These are phyloP conservation scores for Auricularia heimuer DNA, from an alignment of 768 basidiomycete species.

Conservation along the genomic window DNA sequence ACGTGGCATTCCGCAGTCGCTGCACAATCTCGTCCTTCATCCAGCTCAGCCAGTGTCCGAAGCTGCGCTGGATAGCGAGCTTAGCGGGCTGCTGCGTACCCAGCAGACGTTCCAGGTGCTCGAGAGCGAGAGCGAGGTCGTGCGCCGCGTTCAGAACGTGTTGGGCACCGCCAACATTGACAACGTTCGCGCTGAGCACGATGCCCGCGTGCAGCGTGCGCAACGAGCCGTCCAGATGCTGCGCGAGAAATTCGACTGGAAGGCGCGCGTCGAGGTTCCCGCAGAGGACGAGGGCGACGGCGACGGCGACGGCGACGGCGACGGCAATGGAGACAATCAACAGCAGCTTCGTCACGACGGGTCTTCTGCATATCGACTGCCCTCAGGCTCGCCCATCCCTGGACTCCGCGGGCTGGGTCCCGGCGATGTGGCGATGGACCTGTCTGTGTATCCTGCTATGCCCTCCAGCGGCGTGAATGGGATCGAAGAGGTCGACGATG, in stretches of 20 bases:
- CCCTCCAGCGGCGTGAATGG: not conserved
- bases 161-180: not conserved
- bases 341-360: not conserved
- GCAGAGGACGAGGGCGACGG: conserved; percentile 70
- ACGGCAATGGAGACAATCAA: not conserved
- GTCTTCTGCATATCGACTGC: not conserved
- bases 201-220: conserved; percentile 65
- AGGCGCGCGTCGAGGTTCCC: conserved; percentile 67
- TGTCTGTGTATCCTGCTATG: no score
- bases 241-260: conserved; percentile 74
- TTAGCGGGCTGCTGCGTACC: conserved; percentile 66
- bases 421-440: conserved; percentile 9
- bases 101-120: conserved; percentile 74
- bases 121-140: conserved; percentile 58
- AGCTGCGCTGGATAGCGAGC: conserved; percentile 58
- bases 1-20: conserved; percentile 28
- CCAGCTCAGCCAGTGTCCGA: conserved; percentile 51
- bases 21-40: conserved; percentile 60
- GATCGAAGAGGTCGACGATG: conserved; percentile 6
- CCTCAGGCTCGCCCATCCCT: conserved; percentile 34
- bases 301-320: not conserved
- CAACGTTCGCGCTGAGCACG: conserved; percentile 54
- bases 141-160: conserved; percentile 39
- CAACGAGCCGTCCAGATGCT: conserved; percentile 72
- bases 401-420: conserved; percentile 22